Evolutionary conservation across 140 eudicot genomes (phyloP).

Genomic region (Ambrosia hybrid): DNA sequence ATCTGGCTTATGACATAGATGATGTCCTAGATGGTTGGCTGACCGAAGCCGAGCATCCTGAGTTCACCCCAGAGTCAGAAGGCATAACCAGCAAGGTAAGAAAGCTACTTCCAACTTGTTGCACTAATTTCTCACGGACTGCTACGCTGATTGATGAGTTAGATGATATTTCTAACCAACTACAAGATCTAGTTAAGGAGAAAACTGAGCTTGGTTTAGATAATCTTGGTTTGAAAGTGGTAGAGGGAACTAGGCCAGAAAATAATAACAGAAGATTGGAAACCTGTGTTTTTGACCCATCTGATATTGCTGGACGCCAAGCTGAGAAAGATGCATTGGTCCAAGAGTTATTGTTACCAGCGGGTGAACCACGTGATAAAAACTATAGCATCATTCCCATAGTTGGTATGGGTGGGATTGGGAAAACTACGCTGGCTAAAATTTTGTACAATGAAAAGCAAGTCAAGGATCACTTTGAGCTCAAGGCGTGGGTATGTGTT

Average conservation of each 20-base stretch:
- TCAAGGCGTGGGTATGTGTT: neutral
- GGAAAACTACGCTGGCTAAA: neutral
- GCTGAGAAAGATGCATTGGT: neutral
- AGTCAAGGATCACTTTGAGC: neutral
- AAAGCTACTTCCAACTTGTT: too few species aligned
- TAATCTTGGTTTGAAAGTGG: neutral
- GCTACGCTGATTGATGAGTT: too few species aligned
- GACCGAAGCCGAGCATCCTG: too few species aligned
- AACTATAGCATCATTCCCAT: constrained; percentile 3
- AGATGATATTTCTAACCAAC: neutral
- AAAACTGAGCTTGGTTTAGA: neutral
- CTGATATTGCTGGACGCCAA: constrained; percentile 1
- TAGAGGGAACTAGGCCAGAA: neutral
- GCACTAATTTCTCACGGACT: neutral
- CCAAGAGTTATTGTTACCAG: neutral
- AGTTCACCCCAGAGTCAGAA: too few species aligned
- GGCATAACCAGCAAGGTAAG: too few species aligned
- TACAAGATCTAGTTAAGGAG: neutral
- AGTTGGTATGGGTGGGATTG: neutral
- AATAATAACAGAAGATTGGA: neutral
- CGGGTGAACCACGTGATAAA: neutral
- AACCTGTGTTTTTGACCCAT: neutral
- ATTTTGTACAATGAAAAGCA: neutral
- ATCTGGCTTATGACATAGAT: too few species aligned
- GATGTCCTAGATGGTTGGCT: too few species aligned